Conservation (phyloP, 345 rosid species). For the Arabidopsis arenosa region DNA sequence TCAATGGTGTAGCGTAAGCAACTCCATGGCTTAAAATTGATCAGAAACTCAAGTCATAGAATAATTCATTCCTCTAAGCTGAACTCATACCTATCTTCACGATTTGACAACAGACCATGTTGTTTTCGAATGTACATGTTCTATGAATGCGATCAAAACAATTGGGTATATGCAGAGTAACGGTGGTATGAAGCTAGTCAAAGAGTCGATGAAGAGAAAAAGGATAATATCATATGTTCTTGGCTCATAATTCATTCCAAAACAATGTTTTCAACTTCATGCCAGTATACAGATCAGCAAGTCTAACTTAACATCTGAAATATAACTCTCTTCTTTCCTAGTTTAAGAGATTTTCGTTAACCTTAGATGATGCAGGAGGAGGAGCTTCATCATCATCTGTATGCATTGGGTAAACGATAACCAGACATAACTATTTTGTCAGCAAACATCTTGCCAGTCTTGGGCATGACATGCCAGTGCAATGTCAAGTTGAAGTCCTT, state of each 20-base stretch:
- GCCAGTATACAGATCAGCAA: slow-evolving; percentile 14
- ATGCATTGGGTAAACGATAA: slow-evolving; percentile 75
- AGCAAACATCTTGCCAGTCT: slow-evolving; percentile 95
- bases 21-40: slow-evolving; percentile 18
- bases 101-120: neutral
- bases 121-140: neutral
- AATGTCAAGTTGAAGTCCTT: slow-evolving; percentile 85
- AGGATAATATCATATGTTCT: slow-evolving; percentile 40
- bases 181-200: slow-evolving; percentile 41
- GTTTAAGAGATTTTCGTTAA: neutral
- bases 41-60: neutral
- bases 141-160: neutral
- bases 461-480: slow-evolving; percentile 99
- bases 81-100: neutral
- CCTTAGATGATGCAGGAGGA: slow-evolving; percentile 13
- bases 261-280: slow-evolving; percentile 28
- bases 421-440: slow-evolving; percentile 83
- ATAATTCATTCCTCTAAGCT: slow-evolving; percentile 24
- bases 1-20: slow-evolving; percentile 25
- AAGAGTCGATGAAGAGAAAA: slow-evolving; percentile 44
- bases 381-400: slow-evolving; percentile 53
- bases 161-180: neutral
- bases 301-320: slow-evolving; percentile 21
- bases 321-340: slow-evolving; percentile 22
- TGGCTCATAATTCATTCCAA: slow-evolving; percentile 49